Evolutionary conservation across 2,329 filamentous ascomycete genomes (phyloP).

Genomic region (Chrysoporthe deuterocubensis): DNA sequence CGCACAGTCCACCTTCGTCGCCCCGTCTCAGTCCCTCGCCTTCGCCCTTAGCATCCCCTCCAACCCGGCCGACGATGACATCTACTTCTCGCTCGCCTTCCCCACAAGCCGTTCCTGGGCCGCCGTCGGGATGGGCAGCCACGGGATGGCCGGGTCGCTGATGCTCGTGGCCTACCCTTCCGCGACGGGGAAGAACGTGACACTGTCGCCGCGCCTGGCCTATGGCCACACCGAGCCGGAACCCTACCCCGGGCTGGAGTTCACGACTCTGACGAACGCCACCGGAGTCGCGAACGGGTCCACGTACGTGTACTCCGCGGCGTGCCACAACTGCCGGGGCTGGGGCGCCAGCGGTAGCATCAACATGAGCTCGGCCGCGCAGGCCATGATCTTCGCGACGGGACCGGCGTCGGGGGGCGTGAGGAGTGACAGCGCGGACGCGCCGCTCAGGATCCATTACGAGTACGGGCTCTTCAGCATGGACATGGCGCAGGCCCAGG

Average conservation of each 20-base stretch:
- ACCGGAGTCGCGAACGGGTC: slow-evolving; percentile 51
- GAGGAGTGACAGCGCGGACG: slow-evolving; percentile 46
- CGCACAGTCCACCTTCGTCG: slow-evolving; percentile 41
- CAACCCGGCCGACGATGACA: slow-evolving; percentile 48
- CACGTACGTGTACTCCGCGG: slow-evolving; percentile 53
- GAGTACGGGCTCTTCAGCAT: slow-evolving; percentile 60
- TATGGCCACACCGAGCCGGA: slow-evolving; percentile 57
- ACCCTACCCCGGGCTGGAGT: slow-evolving; percentile 48
- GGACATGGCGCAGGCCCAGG: slow-evolving; percentile 57
- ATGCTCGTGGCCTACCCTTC: slow-evolving; percentile 60
- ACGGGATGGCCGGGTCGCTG: slow-evolving; percentile 56
- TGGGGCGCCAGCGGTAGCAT: slow-evolving; percentile 52
- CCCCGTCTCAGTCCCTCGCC: slow-evolving; percentile 47
- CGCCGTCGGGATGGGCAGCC: slow-evolving; percentile 57
- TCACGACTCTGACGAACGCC: slow-evolving; percentile 47
- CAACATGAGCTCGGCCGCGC: slow-evolving; percentile 51
- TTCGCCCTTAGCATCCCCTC: slow-evolving; percentile 56
- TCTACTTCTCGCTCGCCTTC: slow-evolving; percentile 60
- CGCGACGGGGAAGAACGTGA: slow-evolving; percentile 52
- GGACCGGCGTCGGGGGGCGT: slow-evolving; percentile 50
- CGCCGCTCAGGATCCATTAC: slow-evolving; percentile 55
- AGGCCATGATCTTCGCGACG: slow-evolving; percentile 60
- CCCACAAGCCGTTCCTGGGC: slow-evolving; percentile 53
- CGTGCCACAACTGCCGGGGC: slow-evolving; percentile 56
- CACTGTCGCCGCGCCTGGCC: slow-evolving; percentile 58